A percentile compares a stretch with the other conserved stretches of the same genome.
phyloP scores from a whole-genome alignment of 2,329 filamentous ascomycete genomes.

The Macrophomina tecta region DNA sequence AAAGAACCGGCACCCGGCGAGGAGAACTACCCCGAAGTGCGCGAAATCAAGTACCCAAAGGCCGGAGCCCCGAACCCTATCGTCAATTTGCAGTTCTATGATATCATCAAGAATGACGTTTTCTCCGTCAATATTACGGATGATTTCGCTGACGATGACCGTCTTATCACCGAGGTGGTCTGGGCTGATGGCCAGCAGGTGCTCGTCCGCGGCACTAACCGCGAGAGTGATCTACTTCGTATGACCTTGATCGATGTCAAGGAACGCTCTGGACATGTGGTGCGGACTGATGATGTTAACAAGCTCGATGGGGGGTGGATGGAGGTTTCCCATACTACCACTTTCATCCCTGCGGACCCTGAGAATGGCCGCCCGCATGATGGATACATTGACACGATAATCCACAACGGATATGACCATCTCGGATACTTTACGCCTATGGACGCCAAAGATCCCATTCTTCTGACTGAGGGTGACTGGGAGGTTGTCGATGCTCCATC shows the following conservation, averaged over 20 bases:
- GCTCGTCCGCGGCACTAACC: conserved; percentile 89
- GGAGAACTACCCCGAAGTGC: conserved; percentile 88
- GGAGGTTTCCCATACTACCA: conserved; percentile 86
- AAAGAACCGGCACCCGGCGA: conserved; percentile 70
- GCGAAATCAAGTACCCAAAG: conserved; percentile 96
- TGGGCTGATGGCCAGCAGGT: conserved; percentile 85
- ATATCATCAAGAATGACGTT: conserved; percentile 75
- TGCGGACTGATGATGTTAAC: conserved; percentile 79
- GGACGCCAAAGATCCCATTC: conserved; percentile 78
- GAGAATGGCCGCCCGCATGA: conserved; percentile 76
- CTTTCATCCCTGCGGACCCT: conserved; percentile 84
- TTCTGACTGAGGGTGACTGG: conserved; percentile 89
- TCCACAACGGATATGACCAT: conserved; percentile 87
- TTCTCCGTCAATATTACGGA: conserved; percentile 80
- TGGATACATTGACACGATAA: conserved; percentile 91
- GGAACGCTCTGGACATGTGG: conserved; percentile 74
- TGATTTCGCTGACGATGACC: conserved; percentile 79
- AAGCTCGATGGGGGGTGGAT: conserved; percentile 97
- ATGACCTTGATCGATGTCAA: conserved; percentile 84
- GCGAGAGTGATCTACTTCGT: conserved; percentile 89
- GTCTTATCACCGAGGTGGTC: conserved; percentile 89
- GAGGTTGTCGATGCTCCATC: conserved; percentile 88
- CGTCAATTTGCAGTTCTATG: conserved; percentile 88
- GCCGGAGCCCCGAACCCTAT: conserved; percentile 91
- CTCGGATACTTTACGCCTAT: conserved; percentile 91